Percentiles rank a stretch among this genome's conserved stretches.
Evolutionary conservation across 2,329 filamentous ascomycete genomes (phyloP).

Genomic region (Penicillium psychrosexuale): DNA sequence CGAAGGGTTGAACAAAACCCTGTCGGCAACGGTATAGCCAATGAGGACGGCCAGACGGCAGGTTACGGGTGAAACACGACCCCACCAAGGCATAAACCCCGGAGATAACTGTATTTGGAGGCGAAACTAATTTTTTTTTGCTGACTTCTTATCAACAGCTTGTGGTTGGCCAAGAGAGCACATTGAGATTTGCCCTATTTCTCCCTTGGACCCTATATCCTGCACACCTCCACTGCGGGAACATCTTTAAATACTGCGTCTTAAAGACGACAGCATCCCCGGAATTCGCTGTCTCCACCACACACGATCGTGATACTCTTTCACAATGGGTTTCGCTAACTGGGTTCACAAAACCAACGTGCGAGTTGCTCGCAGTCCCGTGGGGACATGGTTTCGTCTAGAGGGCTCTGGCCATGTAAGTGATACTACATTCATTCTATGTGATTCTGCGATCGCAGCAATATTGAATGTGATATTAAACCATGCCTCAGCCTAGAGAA

Average conservation of each 20-base stretch:
- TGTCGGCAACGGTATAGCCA: constrained; percentile 14
- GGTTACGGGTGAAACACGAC: neutral
- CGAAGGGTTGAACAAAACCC: neutral
- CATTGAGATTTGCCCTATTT: neutral
- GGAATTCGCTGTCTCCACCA: neutral
- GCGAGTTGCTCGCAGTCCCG: constrained; percentile 59
- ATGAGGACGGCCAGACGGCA: neutral
- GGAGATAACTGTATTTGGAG: constrained; percentile 8
- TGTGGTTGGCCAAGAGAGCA: constrained; percentile 12
- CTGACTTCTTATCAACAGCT: constrained; percentile 17
- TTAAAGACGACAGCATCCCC: constrained; percentile 5
- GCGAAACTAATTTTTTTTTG: constrained; percentile 10
- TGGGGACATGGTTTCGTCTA: constrained; percentile 73
- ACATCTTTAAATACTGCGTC: constrained; percentile 14
- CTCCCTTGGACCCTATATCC: constrained; percentile 4
- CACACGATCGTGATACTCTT: constrained; percentile 1
- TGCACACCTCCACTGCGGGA: neutral
- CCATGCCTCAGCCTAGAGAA: constrained; percentile 56
- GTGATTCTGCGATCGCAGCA: neutral
- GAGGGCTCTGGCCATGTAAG: constrained; percentile 79
- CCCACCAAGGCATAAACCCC: constrained; percentile 2
- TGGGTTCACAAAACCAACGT: constrained; percentile 30
- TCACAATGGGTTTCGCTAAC: constrained; percentile 14
- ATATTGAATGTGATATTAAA: constrained; percentile 9
- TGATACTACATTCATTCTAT: neutral